Conservation (phyloP, 2,329 filamentous ascomycete species). For the Clarireedia hainanense region DNA sequence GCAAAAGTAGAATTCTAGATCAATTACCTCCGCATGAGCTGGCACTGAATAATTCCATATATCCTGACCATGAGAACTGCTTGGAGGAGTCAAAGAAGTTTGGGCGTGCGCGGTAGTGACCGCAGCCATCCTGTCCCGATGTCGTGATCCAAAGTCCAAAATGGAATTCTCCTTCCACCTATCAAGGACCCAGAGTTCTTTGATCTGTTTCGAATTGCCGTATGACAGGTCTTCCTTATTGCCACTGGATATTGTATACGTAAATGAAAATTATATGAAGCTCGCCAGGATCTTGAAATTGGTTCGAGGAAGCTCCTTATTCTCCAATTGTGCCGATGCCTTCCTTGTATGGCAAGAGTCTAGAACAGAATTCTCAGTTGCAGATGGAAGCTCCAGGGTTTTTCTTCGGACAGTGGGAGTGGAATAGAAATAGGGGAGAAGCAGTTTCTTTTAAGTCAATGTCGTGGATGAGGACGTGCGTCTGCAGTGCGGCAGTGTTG, state of each 20-base stretch:
- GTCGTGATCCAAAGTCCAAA: too few relatives aligned
- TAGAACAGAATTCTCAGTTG: too few relatives aligned
- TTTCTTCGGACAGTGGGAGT: too few relatives aligned
- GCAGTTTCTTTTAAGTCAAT: background rate
- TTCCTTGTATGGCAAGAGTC: too few relatives aligned
- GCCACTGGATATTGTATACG: too few relatives aligned
- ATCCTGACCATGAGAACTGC: slow-evolving; percentile 25
- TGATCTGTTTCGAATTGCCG: background rate
- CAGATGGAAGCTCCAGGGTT: too few relatives aligned
- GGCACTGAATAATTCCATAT: slow-evolving; percentile 28
- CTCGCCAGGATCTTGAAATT: too few relatives aligned
- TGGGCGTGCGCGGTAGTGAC: slow-evolving; percentile 30
- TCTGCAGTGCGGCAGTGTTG: slow-evolving; percentile 9
- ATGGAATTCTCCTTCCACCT: background rate
- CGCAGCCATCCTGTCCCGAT: slow-evolving; percentile 25
- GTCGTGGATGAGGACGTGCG: slow-evolving; percentile 12
- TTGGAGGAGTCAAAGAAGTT: slow-evolving; percentile 26
- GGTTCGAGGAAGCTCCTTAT: too few relatives aligned
- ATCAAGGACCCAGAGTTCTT: background rate
- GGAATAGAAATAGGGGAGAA: slow-evolving; percentile 6
- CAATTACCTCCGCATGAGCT: slow-evolving; percentile 24
- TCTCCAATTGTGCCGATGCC: too few relatives aligned
- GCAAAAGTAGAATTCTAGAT: background rate
- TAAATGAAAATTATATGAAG: too few relatives aligned
- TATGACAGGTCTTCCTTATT: too few relatives aligned